Percentiles rank a stretch among this genome's conserved stretches.
These are phyloP conservation scores for Calonectria hawksworthii DNA, from an alignment of 2,329 filamentous ascomycete genomes.

Conservation along the genomic window DNA sequence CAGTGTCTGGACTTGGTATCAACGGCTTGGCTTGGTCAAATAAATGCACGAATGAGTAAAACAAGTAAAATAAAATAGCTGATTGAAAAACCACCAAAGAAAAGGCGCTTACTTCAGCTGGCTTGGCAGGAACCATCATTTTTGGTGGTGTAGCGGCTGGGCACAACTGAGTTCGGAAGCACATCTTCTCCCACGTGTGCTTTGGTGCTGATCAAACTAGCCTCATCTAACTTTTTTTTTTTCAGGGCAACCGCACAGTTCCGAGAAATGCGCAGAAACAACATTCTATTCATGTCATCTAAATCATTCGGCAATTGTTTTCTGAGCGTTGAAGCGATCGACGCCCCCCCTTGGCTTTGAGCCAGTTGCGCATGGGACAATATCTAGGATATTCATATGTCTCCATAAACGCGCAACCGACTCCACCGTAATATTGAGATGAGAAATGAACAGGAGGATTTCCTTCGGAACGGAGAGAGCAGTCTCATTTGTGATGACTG, in stretches of 20 bases:
- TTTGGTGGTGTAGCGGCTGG: neutral
- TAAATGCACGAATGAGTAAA: neutral
- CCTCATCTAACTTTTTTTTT: neutral
- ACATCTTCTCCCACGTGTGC: conserved; percentile 13
- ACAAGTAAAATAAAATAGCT: neutral
- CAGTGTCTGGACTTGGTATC: neutral
- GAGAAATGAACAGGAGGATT: neutral
- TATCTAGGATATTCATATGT: neutral
- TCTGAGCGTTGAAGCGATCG: neutral
- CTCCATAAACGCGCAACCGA: neutral
- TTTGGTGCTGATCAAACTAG: neutral
- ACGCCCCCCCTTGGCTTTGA: neutral
- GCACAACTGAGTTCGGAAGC: conserved; percentile 1
- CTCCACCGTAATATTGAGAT: neutral
- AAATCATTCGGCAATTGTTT: neutral
- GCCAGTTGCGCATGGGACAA: neutral
- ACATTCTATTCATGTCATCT: conserved; percentile 26
- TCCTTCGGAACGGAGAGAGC: neutral
- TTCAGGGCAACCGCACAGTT: neutral
- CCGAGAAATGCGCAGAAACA: neutral
- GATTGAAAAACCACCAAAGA: too few species aligned
- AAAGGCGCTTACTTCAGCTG: neutral
- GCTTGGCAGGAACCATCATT: neutral
- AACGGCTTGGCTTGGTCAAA: neutral
- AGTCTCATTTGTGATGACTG: neutral